These are phyloP conservation scores for Penicillium cosmopolitanum DNA, from an alignment of 495 filamentous ascomycete genomes.

Conservation along the genomic window DNA sequence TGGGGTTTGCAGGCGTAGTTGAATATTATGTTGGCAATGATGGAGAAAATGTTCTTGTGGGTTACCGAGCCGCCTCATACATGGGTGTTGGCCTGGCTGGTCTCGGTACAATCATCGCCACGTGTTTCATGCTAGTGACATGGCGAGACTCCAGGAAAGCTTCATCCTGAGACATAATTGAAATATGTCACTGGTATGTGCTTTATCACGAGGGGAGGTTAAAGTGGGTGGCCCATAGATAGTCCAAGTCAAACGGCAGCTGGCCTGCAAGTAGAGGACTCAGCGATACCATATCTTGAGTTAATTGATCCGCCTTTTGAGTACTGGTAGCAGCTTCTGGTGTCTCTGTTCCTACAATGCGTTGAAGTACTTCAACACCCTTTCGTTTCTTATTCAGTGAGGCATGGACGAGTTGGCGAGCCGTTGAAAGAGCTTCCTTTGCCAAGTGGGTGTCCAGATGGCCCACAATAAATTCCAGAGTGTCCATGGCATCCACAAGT, in stretches of 20 bases:
- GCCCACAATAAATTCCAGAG: constrained; percentile 36
- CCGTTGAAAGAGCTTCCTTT: constrained; percentile 45
- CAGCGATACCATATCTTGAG: constrained; percentile 11
- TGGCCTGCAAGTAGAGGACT: constrained; percentile 15
- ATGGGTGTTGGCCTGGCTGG: constrained; percentile 42
- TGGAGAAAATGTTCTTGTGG: constrained; percentile 37
- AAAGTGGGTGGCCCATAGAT: constrained; percentile 23
- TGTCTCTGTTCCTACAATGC: constrained; percentile 13
- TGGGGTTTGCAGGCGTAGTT: constrained; percentile 68
- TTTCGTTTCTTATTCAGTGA: constrained; percentile 30
- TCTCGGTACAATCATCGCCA: constrained; percentile 25
- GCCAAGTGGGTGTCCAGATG: constrained; percentile 38
- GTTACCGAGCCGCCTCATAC: constrained; percentile 44
- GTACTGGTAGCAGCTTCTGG: background rate
- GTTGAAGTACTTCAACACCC: constrained; percentile 22
- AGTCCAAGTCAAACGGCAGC: constrained; percentile 23
- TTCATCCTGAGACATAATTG: background rate
- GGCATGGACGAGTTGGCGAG: constrained; percentile 33
- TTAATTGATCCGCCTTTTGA: constrained; percentile 1
- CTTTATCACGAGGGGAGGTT: constrained; percentile 11
- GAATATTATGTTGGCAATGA: constrained; percentile 56
- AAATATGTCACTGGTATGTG: background rate
- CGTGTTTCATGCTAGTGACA: constrained; percentile 22
- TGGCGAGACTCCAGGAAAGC: constrained; percentile 12
- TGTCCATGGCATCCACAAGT: constrained; percentile 40